Percentiles rank a stretch among this genome's conserved stretches.
phyloP scores from a whole-genome alignment of 2,329 filamentous ascomycete genomes.

The Lachnum nothofagi region DNA sequence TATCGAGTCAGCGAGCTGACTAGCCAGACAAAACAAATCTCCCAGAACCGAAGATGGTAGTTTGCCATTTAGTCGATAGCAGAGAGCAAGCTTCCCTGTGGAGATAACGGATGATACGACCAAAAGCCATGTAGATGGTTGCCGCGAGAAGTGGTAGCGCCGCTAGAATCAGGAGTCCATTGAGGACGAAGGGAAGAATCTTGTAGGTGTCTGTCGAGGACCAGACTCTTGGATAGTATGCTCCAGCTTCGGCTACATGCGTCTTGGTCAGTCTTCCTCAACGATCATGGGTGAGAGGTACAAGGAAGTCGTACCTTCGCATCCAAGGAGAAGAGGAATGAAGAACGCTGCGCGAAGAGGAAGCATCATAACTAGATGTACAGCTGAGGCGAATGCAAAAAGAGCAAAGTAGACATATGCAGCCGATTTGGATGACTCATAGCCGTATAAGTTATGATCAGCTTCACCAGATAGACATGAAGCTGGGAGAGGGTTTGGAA shows the following conservation, averaged over 20 bases:
- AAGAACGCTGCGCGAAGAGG: constrained; percentile 16
- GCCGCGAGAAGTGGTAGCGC: constrained; percentile 41
- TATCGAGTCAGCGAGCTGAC: constrained; percentile 38
- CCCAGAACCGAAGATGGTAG: constrained; percentile 47
- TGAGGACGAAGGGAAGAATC: constrained; percentile 35
- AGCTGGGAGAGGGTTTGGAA: no score
- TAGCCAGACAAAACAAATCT: constrained; percentile 43
- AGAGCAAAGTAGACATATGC: constrained; percentile 17
- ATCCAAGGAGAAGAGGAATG: constrained; percentile 17
- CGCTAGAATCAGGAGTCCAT: constrained; percentile 39
- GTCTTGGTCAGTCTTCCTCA: no score
- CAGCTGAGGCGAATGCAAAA: constrained; percentile 11
- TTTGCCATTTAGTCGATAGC: constrained; percentile 41
- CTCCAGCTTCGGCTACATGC: constrained; percentile 17
- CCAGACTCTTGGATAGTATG: constrained; percentile 11
- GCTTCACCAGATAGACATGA: constrained; percentile 2
- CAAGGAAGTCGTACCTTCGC: no score
- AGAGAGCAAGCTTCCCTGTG: constrained; percentile 40
- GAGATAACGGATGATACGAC: constrained; percentile 35
- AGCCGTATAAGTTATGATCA: constrained; percentile 11
- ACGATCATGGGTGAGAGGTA: no score
- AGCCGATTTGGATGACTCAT: constrained; percentile 12
- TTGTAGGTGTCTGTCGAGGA: neutral
- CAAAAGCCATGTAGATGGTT: constrained; percentile 44
- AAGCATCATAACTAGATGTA: constrained; percentile 17